These are phyloP conservation scores for Populus hybrid DNA, from an alignment of 441 rosid species.

Conservation along the genomic window DNA sequence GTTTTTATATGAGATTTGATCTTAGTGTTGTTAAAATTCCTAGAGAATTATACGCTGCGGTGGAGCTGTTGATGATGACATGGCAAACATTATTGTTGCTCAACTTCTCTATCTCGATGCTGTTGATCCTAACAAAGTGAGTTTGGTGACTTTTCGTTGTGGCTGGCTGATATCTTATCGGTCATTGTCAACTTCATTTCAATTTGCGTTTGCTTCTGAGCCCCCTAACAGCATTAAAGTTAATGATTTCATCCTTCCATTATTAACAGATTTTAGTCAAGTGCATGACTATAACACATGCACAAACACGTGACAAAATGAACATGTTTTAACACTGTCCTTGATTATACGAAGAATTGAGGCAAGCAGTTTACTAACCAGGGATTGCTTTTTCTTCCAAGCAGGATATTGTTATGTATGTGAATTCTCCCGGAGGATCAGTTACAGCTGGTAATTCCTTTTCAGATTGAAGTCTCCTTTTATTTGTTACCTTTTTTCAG, in stretches of 20 bases:
- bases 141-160: constrained; percentile 14
- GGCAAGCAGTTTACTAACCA: constrained; percentile 7
- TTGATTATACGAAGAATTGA: neutral
- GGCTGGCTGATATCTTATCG: neutral
- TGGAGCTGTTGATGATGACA: constrained; percentile 96
- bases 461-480: neutral
- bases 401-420: constrained; percentile 95
- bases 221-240: neutral
- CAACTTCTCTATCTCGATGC: constrained; percentile 98
- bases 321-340: neutral
- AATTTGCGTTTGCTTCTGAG: neutral
- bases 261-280: neutral
- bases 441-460: constrained; percentile 82
- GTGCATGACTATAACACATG: neutral
- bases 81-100: constrained; percentile 93
- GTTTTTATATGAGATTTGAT: neutral
- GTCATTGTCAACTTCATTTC: neutral
- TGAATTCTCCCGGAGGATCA: constrained; percentile 98
- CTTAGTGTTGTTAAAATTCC: constrained; percentile 6
- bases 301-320: neutral
- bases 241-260: neutral
- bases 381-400: constrained; percentile 20
- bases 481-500: neutral
- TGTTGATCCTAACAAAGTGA: constrained; percentile 80
- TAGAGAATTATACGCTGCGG: constrained; percentile 97